These are phyloP conservation scores for Fraxinus latifolia DNA, from an alignment of 305 asterid genomes.

Conservation along the genomic window DNA sequence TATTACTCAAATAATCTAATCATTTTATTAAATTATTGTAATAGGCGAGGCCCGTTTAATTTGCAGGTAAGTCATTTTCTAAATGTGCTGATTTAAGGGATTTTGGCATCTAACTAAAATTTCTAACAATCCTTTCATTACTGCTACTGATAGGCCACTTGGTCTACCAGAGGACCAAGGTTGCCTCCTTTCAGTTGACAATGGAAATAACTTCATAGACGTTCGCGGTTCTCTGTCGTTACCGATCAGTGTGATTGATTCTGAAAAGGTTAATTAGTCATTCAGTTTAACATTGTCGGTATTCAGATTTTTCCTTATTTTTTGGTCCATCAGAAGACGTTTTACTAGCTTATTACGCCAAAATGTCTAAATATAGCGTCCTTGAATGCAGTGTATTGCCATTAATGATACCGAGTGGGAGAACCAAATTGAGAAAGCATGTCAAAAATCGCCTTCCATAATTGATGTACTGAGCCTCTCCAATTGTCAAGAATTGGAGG, in stretches of 20 bases:
- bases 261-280: constrained; percentile 41
- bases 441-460: constrained; percentile 46
- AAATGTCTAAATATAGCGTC: constrained; percentile 9
- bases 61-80: constrained; percentile 56
- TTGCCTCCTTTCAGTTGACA: constrained; percentile 35
- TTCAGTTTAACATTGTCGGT: not conserved
- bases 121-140: not conserved
- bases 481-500: constrained; percentile 48
- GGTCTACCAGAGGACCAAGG: constrained; percentile 47
- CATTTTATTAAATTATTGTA: constrained; percentile 16
- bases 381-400: constrained; percentile 46
- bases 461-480: constrained; percentile 39
- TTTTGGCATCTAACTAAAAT: not conserved
- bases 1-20: constrained; percentile 22
- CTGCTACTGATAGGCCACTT: constrained; percentile 44
- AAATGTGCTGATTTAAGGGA: not conserved
- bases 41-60: constrained; percentile 65
- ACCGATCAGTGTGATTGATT: constrained; percentile 61
- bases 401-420: constrained; percentile 51
- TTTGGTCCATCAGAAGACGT: not conserved
- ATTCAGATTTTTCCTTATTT: not conserved
- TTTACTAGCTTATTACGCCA: not conserved
- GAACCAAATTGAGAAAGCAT: constrained; percentile 28
- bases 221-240: constrained; percentile 42
- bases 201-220: constrained; percentile 29